These are phyloP conservation scores for Blastomyces silverae DNA, from an alignment of 2,329 filamentous ascomycete genomes.

Conservation along the genomic window DNA sequence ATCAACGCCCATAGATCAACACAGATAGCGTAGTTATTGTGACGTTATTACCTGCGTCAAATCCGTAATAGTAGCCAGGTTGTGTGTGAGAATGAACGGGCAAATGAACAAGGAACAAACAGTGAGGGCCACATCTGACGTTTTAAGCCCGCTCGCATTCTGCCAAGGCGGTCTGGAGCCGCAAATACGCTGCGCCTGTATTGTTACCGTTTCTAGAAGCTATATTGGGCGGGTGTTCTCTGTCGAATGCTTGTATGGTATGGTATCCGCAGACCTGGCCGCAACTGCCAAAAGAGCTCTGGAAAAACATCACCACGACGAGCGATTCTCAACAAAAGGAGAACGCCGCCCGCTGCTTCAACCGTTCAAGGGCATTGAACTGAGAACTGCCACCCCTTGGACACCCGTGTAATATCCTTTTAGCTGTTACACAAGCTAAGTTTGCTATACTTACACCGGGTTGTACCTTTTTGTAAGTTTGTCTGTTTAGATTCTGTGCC, in stretches of 20 bases:
- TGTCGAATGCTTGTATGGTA: slow-evolving; percentile 1
- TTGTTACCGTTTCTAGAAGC: slow-evolving; percentile 3
- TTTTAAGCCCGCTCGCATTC: neutral
- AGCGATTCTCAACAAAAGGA: neutral
- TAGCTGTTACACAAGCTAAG: neutral
- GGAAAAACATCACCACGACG: neutral
- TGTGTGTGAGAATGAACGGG: neutral
- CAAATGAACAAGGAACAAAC: neutral
- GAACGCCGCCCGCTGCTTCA: slow-evolving; percentile 4
- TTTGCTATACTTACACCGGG: too few relatives aligned
- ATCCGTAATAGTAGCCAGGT: neutral
- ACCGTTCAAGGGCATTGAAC: neutral
- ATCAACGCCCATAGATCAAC: slow-evolving; percentile 23
- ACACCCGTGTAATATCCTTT: neutral
- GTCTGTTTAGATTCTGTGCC: neutral
- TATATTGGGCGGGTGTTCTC: neutral
- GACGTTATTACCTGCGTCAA: neutral
- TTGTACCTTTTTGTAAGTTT: neutral
- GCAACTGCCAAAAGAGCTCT: slow-evolving; percentile 1
- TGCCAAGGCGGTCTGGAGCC: slow-evolving; percentile 14
- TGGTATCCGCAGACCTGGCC: neutral
- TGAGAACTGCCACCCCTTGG: neutral
- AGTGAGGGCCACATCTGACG: neutral
- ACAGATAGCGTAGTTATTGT: neutral
- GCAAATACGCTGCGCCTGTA: neutral